phyloP scores from a whole-genome alignment of 1,284 basidiomycete genomes.

The Cutaneotrichosporon cyanovorans region DNA sequence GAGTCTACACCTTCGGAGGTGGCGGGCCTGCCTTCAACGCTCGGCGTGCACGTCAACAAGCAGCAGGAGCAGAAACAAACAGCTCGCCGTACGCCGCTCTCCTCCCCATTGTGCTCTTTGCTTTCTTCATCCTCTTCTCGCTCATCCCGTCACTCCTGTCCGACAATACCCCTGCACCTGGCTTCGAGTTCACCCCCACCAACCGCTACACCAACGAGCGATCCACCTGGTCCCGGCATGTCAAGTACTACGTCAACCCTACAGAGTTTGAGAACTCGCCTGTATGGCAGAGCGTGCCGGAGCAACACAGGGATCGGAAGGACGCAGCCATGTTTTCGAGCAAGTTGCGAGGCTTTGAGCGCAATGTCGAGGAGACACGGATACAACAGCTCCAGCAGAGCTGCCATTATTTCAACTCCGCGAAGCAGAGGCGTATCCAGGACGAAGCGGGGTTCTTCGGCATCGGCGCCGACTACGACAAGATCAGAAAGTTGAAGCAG shows the following conservation, averaged over 20 bases:
- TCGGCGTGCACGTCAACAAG: constrained; percentile 13
- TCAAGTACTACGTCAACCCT: constrained; percentile 81
- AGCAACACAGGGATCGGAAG: constrained; percentile 48
- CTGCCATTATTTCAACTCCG: constrained; percentile 35
- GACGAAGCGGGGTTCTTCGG: constrained; percentile 78
- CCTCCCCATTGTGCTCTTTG: constrained; percentile 74
- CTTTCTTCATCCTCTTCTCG: constrained; percentile 75
- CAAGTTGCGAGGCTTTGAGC: constrained; percentile 41
- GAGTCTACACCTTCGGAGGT: constrained; percentile 48
- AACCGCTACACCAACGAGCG: constrained; percentile 57
- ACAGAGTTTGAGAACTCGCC: constrained; percentile 71
- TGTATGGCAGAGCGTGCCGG: constrained; percentile 56
- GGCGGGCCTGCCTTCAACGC: background rate
- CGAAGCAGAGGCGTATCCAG: constrained; percentile 52
- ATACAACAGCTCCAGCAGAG: constrained; percentile 60
- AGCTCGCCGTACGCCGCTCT: constrained; percentile 70
- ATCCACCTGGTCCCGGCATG: constrained; percentile 58
- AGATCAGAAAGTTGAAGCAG: constrained; percentile 43
- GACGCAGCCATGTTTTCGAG: constrained; percentile 35
- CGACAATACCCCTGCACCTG: constrained; percentile 65
- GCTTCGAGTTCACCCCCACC: constrained; percentile 60
- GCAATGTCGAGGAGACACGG: constrained; percentile 61
- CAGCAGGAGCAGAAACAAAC: constrained; percentile 39
- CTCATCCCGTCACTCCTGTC: constrained; percentile 70
- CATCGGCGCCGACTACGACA: constrained; percentile 79